Base-by-base conservation (phyloP, 768 basidiomycete genomes). In the Lactifluus piperatus region DNA sequence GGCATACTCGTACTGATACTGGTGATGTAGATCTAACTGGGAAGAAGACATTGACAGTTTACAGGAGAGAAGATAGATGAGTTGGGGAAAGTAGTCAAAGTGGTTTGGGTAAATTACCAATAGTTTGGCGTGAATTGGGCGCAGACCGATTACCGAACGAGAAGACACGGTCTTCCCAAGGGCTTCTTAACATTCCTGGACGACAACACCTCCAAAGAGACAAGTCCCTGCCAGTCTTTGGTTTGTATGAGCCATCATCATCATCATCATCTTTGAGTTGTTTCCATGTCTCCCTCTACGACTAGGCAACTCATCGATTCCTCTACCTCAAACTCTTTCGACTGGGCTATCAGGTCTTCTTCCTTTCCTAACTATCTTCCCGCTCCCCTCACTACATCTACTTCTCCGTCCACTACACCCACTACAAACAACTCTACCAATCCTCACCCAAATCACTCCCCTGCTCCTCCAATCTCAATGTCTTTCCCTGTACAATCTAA, bases 401-500 rank as follows among this genome's bases (percentile, higher is more conserved):
- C 20, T 4, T 16, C 46, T 13, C n/a, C 54, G 6, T n/a, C 39
- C 5, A 39, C 39, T 1, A 39, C 41, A 34, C 34, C 34, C 7
- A 0, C 10, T 10, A 7, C 34, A 16, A 18, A 14, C 37, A n/a
- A 16, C 10, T 13, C 54, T 3, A 20, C 29, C 8, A 30, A 30
- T 13, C 26, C 60, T 13, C 47, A 61, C 27, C 51, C 51, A 4
- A 41, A 59, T 32, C 45, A 52, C 5, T 58, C 57, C 14, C 48
- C 51, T 2, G 32, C 51, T 8, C 9, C 56, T 26, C 48, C 61
- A 27, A 51, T 62, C 3, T 32, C 62, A 34, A 62, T 62, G 52
- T 60, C 62, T 20, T 54, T 62, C 57, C 62, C 62, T 60, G 52
- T 62, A 30, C 60, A 62, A 36, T 16, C 51, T 7, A 44, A 18